Conservation (phyloP, 306 rosid genomes). For the Hippophae rhamnoides region DNA sequence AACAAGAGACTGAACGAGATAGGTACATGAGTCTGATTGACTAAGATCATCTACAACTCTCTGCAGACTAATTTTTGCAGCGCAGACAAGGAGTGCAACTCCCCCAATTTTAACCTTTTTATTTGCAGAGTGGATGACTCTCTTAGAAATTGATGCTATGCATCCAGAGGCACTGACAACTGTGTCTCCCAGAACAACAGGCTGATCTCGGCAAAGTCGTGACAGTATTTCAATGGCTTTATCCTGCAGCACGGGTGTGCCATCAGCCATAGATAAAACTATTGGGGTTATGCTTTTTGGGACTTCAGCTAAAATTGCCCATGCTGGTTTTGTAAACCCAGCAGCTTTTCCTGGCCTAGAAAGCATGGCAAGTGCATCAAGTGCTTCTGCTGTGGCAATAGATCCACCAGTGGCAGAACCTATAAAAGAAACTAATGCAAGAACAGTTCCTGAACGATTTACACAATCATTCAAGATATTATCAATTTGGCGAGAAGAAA, state of each 20-base stretch:
- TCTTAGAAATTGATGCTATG: slow-evolving; percentile 60
- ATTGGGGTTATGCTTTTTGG: slow-evolving; percentile 75
- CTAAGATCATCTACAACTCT: slow-evolving; percentile 75
- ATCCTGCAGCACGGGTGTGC: slow-evolving; percentile 67
- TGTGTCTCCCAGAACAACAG: slow-evolving; percentile 59
- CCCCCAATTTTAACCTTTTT: slow-evolving; percentile 76
- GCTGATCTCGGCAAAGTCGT: slow-evolving; percentile 74
- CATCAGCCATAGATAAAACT: slow-evolving; percentile 63
- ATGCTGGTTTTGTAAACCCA: slow-evolving; percentile 60
- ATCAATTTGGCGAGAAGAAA: slow-evolving; percentile 62
- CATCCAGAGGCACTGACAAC: slow-evolving; percentile 63
- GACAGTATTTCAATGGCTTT: slow-evolving; percentile 85
- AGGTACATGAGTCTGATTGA: slow-evolving; percentile 39
- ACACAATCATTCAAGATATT: slow-evolving; percentile 66
- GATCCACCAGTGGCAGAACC: slow-evolving; percentile 63
- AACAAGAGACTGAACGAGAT: slow-evolving; percentile 77
- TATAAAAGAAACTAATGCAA: slow-evolving; percentile 77
- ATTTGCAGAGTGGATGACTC: slow-evolving; percentile 66
- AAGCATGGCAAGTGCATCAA: slow-evolving; percentile 85
- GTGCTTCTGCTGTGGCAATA: slow-evolving; percentile 63
- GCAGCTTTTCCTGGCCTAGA: slow-evolving; percentile 56
- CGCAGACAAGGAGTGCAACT: slow-evolving; percentile 77
- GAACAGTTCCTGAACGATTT: slow-evolving; percentile 76
- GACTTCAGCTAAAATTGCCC: slow-evolving; percentile 82
- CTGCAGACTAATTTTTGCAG: slow-evolving; percentile 63